Base-by-base conservation (phyloP, 75 land plant genomes). In the Pinus taeda region DNA sequence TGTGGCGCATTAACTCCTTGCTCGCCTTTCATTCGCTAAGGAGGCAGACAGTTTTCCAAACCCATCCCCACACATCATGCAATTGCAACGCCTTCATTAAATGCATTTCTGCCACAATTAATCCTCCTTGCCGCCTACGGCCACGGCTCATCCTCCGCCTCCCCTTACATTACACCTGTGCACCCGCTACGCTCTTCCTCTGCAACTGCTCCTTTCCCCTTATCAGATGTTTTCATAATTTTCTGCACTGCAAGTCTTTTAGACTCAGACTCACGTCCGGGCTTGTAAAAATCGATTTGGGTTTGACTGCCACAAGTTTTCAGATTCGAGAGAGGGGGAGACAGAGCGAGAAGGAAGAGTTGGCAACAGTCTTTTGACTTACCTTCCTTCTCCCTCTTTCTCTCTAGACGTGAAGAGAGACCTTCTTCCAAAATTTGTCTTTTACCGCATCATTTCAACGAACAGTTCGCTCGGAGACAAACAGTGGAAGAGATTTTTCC, bases 331-430 rank as follows among this genome's bases (percentile, higher is more conserved):
- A 21, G 20, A 20, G 62, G 62, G 22, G 18, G 62, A 60, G 62
- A 60, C 62, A 21, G 62, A 60, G 62, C 62, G 62, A 60, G 62
- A 60, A 60, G 62, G 62, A 60, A 60, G 62, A 20, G 62, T 60
- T 60, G 6, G 62, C 3, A 20, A 21, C 22, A 20, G 62, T 20
- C 62, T 18, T 33, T 20, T 60, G 62, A 60, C 20, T 60, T 22
- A 60, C 18, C 62, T 60, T 60, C 62, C 62, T 60, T 60, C 62
- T 60, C 62, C 62, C 62, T 60, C 62, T 60, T 60, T 60, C 62
- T 60, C 62, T 60, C 21, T 18, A 12, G 62, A 60, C 62, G 62
- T 60, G n/a, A 5, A 60, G 62, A 60, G 9, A n/a, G 22, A 0
- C 22, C 62, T 20, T 20, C 62, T 60, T 60, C n/a, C 22, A 20